A percentile compares a stretch with the other conserved stretches of the same genome.
phyloP scores from a whole-genome alignment of 2,329 filamentous ascomycete species.

The Monosporascus ibericus region DNA sequence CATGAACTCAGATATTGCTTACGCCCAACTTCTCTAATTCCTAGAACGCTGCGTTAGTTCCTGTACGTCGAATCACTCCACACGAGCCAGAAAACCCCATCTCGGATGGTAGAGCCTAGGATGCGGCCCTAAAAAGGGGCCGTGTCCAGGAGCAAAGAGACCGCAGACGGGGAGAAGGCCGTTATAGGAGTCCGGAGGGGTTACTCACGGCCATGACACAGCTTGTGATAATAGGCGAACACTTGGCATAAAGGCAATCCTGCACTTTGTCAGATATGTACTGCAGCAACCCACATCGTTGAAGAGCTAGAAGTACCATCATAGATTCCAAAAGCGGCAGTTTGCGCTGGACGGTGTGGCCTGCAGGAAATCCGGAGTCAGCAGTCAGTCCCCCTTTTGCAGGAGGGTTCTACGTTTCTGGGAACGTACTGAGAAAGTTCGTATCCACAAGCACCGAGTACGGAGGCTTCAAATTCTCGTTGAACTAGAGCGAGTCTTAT shows the following conservation, averaged over 20 bases:
- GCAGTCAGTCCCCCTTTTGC: neutral
- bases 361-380: constrained; percentile 78
- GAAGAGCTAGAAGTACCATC: constrained; percentile 36
- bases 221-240: constrained; percentile 78
- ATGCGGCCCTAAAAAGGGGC: no score
- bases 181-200: neutral
- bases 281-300: no score
- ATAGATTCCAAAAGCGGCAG: constrained; percentile 80
- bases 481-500: constrained; percentile 39
- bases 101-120: no score
- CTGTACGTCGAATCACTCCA: no score
- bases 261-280: constrained; percentile 52
- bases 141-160: no score
- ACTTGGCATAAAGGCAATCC: constrained; percentile 86
- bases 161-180: no score
- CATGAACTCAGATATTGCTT: neutral
- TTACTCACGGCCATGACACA: constrained; percentile 53
- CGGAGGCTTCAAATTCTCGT: constrained; percentile 77
- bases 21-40: neutral
- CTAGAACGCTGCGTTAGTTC: neutral
- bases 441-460: constrained; percentile 67
- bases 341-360: constrained; percentile 83
- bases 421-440: neutral
- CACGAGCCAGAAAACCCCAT: no score
- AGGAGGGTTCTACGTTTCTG: neutral